Evolutionary conservation across 305 asterid genomes (phyloP), one percentile per base, ranked within the genome.

Genomic region (Fraxinus sp.): DNA sequence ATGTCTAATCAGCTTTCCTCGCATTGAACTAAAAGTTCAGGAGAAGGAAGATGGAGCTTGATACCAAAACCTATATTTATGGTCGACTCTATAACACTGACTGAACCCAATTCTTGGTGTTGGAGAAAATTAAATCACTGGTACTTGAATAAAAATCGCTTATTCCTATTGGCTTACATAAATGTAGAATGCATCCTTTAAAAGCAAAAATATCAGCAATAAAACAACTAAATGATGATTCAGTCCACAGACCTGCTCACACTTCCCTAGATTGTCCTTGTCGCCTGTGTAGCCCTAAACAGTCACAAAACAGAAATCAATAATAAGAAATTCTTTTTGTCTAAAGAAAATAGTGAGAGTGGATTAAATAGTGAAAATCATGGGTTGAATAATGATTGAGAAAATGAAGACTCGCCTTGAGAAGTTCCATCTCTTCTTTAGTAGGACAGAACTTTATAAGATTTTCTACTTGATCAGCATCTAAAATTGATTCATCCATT

Each of bases 341-440:
- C 64, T 5, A 62, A 83, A 41, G 18, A 76, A 62, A 37, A 36
- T 64, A 62, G 79, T 13, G 24, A 0, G 59, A 35, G 81, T 20
- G 73, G 35, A 22, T 26, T 24, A 64, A 55, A 64, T 64, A 22
- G n/a, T 22, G 3, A 71, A 71, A 66, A 82, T 37, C 37, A 75
- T 20, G 84, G 79, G 75, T 39, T 80, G 83, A 79, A 81, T 37
- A 59, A 64, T 36, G 78, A 70, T 32, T 80, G 84, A 43, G 84
- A 30, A 77, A 79, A 80, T 14, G 41, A 74, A 81, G 28, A 79
- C 86, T 89, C 88, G 92, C 99, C 99, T 93, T 95, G 52, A 97
- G 98, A 86, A 92, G 97, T 85, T 95, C 99, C 97, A 97, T 95
- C 92, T 97, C 99, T 85, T 97, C 99, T 88, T 97, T 97, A n/a